phyloP scores from a whole-genome alignment of 2,329 filamentous ascomycete species.

The Parafenestella ontariensis region DNA sequence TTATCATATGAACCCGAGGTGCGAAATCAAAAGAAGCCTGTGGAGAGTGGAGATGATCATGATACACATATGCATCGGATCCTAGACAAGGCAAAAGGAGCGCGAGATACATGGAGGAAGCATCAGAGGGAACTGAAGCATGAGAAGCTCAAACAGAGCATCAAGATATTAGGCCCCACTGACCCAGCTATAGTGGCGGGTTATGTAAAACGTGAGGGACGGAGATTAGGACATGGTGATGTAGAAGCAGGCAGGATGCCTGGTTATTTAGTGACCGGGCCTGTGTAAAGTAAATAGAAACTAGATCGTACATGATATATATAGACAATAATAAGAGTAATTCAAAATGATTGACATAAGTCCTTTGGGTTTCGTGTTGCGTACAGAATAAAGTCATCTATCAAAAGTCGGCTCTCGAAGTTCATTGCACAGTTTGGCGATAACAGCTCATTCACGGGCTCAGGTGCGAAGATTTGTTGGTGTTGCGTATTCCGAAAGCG shows the following conservation, averaged over 20 bases:
- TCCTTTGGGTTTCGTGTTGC: too few relatives aligned
- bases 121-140: conserved; percentile 29
- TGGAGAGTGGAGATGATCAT: conserved; percentile 7
- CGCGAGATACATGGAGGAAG: conserved; percentile 29
- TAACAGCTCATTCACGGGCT: too few relatives aligned
- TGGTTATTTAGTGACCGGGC: conserved; percentile 7
- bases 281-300: background rate
- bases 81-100: conserved; percentile 32
- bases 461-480: too few relatives aligned
- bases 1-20: conserved; percentile 1
- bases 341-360: too few relatives aligned
- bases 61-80: conserved; percentile 16
- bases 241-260: conserved; percentile 6
- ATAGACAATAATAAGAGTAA: background rate
- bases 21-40: background rate
- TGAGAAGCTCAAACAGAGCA: conserved; percentile 41
- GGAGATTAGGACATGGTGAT: background rate
- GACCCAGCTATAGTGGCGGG: conserved; percentile 30
- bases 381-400: too few relatives aligned
- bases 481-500: too few relatives aligned
- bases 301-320: background rate
- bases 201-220: conserved; percentile 14
- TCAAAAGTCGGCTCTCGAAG: too few relatives aligned
- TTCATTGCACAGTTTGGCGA: too few relatives aligned
- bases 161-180: conserved; percentile 38